Percentiles rank a stretch among this genome's conserved stretches.
phyloP scores from a whole-genome alignment of 306 rosid genomes.

The Prosopis cineraria region DNA sequence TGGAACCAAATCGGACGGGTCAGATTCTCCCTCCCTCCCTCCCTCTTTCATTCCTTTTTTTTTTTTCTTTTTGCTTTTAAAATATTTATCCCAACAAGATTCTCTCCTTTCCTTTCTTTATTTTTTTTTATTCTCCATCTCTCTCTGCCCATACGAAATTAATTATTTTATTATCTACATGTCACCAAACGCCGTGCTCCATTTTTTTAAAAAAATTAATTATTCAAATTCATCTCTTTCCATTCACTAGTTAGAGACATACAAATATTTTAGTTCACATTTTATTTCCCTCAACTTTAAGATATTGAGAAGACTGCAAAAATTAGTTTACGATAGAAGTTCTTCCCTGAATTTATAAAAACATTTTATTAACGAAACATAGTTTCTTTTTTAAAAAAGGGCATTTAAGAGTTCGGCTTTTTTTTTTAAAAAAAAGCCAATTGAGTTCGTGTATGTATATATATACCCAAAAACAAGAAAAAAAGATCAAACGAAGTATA shows the following conservation, averaged over 20 bases:
- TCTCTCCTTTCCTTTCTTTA: neutral
- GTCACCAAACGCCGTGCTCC: neutral
- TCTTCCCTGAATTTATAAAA: neutral
- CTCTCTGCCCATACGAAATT: neutral
- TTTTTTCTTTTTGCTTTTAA: neutral
- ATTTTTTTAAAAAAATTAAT: neutral
- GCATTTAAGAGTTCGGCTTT: neutral
- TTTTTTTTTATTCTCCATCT: neutral
- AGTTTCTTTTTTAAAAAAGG: neutral
- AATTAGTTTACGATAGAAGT: neutral
- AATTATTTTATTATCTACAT: neutral
- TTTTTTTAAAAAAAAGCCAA: no score
- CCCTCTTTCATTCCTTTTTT: neutral
- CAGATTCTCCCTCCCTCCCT: slow-evolving; percentile 23
- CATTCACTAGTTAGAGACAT: neutral
- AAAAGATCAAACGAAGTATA: neutral
- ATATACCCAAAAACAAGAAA: neutral
- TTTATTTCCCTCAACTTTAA: neutral
- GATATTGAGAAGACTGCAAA: neutral
- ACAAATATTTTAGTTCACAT: no score
- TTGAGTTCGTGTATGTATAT: neutral
- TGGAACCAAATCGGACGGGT: slow-evolving; percentile 93
- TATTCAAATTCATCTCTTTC: neutral
- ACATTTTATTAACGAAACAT: neutral
- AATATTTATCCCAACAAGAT: neutral